phyloP scores from a whole-genome alignment of 306 rosid genomes.

The Benincasa hispida region DNA sequence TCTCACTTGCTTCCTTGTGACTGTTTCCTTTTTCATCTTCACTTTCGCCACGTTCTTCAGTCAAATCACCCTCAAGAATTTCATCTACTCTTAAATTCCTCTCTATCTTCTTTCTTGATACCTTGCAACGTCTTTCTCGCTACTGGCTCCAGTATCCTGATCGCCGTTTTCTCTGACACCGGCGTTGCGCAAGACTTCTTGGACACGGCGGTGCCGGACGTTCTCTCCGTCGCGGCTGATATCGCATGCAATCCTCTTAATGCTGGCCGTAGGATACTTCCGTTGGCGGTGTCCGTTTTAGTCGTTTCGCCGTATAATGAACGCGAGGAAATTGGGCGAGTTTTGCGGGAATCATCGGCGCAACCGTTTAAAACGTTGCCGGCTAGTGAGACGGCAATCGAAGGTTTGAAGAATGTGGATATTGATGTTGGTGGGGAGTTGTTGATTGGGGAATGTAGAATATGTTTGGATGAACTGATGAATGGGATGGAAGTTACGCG shows the following conservation, averaged over 20 bases:
- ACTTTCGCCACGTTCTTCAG: slow-evolving; percentile 16
- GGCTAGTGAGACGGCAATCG: slow-evolving; percentile 10
- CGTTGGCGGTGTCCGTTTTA: slow-evolving; percentile 10
- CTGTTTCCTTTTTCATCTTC: slow-evolving; percentile 12
- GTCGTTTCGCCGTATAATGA: slow-evolving; percentile 20
- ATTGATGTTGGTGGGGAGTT: neutral
- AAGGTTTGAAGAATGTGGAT: slow-evolving; percentile 11
- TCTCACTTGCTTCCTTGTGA: slow-evolving; percentile 14
- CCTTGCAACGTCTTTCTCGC: slow-evolving; percentile 14
- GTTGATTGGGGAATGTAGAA: slow-evolving; percentile 10
- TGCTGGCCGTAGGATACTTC: neutral
- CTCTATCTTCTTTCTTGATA: slow-evolving; percentile 8
- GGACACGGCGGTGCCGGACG: slow-evolving; percentile 6
- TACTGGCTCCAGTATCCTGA: neutral
- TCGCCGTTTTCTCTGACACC: slow-evolving; percentile 9
- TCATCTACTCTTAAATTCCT: neutral
- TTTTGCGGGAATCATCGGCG: slow-evolving; percentile 10
- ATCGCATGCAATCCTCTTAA: neutral
- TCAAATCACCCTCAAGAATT: slow-evolving; percentile 1
- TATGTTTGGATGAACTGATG: slow-evolving; percentile 25
- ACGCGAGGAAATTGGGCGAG: slow-evolving; percentile 15
- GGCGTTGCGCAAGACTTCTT: slow-evolving; percentile 15
- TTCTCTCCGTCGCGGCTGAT: slow-evolving; percentile 6
- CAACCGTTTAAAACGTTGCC: slow-evolving; percentile 7
- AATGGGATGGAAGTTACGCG: slow-evolving; percentile 11